phyloP scores from a whole-genome alignment of 2,329 filamentous ascomycete genomes.

The Biscogniauxia marginata region DNA sequence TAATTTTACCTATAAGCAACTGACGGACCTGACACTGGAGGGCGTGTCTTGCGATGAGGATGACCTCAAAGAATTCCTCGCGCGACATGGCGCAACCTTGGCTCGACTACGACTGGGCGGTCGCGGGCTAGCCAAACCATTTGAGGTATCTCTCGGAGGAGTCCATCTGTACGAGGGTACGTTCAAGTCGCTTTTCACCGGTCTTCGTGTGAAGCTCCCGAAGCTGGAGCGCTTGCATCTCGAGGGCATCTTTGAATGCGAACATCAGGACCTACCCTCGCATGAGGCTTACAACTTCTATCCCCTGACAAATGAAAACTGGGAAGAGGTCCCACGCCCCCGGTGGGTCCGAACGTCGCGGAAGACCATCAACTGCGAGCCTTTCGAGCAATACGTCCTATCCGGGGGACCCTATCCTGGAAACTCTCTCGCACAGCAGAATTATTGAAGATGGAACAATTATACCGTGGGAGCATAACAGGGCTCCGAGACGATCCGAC shows the following conservation, averaged over 20 bases:
- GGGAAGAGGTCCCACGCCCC: constrained; percentile 33
- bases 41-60: constrained; percentile 44
- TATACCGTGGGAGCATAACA: background rate
- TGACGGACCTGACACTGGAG: constrained; percentile 43
- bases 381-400: constrained; percentile 42
- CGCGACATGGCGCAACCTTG: constrained; percentile 39
- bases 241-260: constrained; percentile 46
- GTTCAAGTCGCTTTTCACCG: constrained; percentile 42
- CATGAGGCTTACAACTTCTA: constrained; percentile 44
- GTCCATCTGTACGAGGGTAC: constrained; percentile 45
- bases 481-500: background rate
- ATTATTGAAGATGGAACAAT: constrained; percentile 13
- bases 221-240: constrained; percentile 43
- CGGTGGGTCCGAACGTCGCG: constrained; percentile 30
- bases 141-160: constrained; percentile 42
- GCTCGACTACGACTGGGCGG: constrained; percentile 45
- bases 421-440: constrained; percentile 18
- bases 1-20: constrained; percentile 36
- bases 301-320: constrained; percentile 41
- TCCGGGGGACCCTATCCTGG: constrained; percentile 38
- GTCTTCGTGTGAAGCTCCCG: constrained; percentile 37
- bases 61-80: constrained; percentile 43
- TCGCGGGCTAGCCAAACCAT: constrained; percentile 39
- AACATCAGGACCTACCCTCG: constrained; percentile 36
- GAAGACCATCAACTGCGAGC: constrained; percentile 37